A percentile compares a stretch with the other conserved stretches of the same genome.
These are phyloP conservation scores for Neofusicoccum cordaticola DNA, from an alignment of 2,329 filamentous ascomycete genomes.

Conservation along the genomic window DNA sequence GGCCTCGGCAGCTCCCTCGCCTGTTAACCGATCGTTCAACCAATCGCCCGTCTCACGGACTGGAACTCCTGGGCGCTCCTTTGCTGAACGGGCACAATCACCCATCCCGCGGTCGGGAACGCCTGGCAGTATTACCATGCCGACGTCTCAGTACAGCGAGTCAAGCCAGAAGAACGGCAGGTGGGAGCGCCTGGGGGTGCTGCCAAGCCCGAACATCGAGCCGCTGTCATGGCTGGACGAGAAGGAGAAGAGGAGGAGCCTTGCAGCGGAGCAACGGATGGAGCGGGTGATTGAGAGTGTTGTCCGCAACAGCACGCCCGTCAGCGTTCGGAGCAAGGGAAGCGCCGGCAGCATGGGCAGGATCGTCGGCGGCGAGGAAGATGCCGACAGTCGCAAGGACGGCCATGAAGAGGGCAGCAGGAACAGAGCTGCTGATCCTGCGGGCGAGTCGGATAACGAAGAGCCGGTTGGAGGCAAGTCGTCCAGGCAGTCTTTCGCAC, in stretches of 20 bases:
- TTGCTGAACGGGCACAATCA: background rate
- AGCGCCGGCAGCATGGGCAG: conserved; percentile 6
- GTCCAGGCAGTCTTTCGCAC: conserved; percentile 1
- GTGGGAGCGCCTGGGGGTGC: conserved; percentile 8
- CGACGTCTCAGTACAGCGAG: background rate
- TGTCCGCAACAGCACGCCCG: conserved; percentile 11
- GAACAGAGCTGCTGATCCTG: background rate
- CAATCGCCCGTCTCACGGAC: background rate
- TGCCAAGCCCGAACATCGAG: conserved; percentile 14
- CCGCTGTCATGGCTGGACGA: conserved; percentile 12
- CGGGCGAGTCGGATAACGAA: background rate
- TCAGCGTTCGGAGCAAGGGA: conserved; percentile 2
- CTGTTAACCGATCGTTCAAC: background rate
- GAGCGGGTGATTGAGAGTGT: conserved; percentile 16
- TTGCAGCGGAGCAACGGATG: background rate
- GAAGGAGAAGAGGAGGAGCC: conserved; percentile 6
- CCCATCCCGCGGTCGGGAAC: background rate
- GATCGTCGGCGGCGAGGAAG: background rate
- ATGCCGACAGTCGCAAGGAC: background rate
- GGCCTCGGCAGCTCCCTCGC: background rate
- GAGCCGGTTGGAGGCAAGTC: background rate
- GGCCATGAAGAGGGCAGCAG: background rate
- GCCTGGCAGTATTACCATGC: conserved; percentile 1
- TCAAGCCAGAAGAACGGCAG: background rate
- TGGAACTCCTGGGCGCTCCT: background rate